Conservation (phyloP, 1,139 yeast genomes). For the Kluyveromyces marxianus region DNA sequence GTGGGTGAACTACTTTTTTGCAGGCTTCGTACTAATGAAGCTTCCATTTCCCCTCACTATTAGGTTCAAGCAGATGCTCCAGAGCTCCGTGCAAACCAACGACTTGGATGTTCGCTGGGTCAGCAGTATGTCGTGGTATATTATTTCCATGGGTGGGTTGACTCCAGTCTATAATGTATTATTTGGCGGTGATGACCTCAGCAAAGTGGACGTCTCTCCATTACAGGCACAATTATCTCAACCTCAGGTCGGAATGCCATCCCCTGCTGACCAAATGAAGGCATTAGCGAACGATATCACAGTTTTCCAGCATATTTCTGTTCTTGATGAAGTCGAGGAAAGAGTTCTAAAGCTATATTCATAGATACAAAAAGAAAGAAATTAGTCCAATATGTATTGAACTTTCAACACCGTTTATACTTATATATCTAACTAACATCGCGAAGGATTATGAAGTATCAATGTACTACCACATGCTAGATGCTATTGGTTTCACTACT, state of each 20-base stretch:
- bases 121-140: slow-evolving; percentile 96
- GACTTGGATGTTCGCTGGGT: slow-evolving; percentile 91
- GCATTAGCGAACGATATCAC: slow-evolving; percentile 74
- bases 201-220: slow-evolving; percentile 39
- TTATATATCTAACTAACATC: not conserved
- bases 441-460: no score
- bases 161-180: slow-evolving; percentile 71
- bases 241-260: slow-evolving; percentile 49
- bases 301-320: slow-evolving; percentile 50
- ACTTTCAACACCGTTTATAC: not conserved
- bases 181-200: slow-evolving; percentile 45
- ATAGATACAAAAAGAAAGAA: not conserved
- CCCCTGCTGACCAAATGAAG: slow-evolving; percentile 51
- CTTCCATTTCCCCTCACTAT: slow-evolving; percentile 79
- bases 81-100: slow-evolving; percentile 75
- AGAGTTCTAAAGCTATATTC: slow-evolving; percentile 43
- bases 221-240: slow-evolving; percentile 31
- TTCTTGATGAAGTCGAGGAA: slow-evolving; percentile 57
- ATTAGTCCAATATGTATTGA: no score
- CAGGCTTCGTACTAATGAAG: slow-evolving; percentile 81
- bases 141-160: slow-evolving; percentile 79
- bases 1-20: slow-evolving; percentile 91
- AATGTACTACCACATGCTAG: no score
- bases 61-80: slow-evolving; percentile 87
- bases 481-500: no score